Base-by-base conservation (phyloP, 2,329 filamentous ascomycete genomes). In the Hypoxylon sp. region DNA sequence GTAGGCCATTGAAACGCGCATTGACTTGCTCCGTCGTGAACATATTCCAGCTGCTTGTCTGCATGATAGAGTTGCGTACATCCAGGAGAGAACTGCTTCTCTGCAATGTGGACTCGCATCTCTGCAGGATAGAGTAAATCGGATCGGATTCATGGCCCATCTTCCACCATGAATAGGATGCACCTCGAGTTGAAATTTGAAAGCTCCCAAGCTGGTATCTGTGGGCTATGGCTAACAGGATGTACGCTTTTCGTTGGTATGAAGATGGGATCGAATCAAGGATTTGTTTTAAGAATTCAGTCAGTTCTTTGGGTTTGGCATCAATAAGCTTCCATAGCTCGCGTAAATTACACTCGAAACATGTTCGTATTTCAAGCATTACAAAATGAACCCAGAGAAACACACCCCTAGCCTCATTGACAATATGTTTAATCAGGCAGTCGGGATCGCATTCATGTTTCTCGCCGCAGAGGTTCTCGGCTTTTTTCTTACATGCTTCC, bases 381-480 rank as follows among this genome's bases (percentile, higher is more conserved):
- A 57, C 31, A 13, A 67, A 39, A 13, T 17, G 19, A 22, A 55
- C 53, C 64, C 64, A 67, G 19, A 67, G 42, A 37, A 67, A 67
- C n/a, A 67, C 59, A 6, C 64, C 64, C 33, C 52, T 39, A 2
- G 64, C 46, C 22, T 13, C 9, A 5, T 22, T 8, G 5, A 63
- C 48, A 14, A 63, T 63, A 52, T 48, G 48, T 6, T 14, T 14
- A 26, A 67, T 13, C 1, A 67, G 48, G 48, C 63, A 66, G 42
- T 50, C 29, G 5, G 14, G 9, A 2, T 44, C 22, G 14, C 54
- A 50, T 29, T 17, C 22, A 13, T 52, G 24, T 5, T 2, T 11
- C 13, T n/a, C 3, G 1, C 22, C n/a, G 26, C 54, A 52, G 3
- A 54, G 17, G 10, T 31, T 31, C 19, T 29, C 5, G 17, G 50